Base-by-base conservation (phyloP, 768 basidiomycete species). In the Boletus coccyginus region DNA sequence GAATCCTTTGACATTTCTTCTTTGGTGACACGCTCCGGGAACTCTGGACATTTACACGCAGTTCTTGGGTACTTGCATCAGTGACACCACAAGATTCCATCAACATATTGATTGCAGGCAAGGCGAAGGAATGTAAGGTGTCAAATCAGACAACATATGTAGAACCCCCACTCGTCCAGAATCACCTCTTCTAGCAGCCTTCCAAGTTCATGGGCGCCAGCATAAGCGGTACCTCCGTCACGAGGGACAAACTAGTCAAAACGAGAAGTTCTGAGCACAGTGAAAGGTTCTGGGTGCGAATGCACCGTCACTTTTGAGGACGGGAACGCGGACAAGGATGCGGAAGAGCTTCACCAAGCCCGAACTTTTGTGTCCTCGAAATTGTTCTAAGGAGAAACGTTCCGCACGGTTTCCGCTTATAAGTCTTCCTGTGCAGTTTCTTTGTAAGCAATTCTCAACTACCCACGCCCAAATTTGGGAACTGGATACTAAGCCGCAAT, bases 271-370 rank as follows among this genome's bases (percentile, higher is more conserved):
- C 62, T 63, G 58, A 58, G 71, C 61, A 67, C 59, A 64, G 61
- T 62, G 65, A 65, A 71, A 65, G 61, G 72, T 46, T 74, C 74
- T 62, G 69, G 64, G 61, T 69, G 65, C 52, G 36, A 64, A 35
- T 57, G 69, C 69, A 70, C 75, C 73, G 55, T 84, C 66, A 59
- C 39, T 91, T 81, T 90, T 79, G 88, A 81, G 83, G 87, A 91
- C 89, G 88, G 89, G 89, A 91, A 93, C 91, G 91, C 91, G 91
- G 87, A 83, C 90, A 83, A 84, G 89, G 84, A 91, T 82, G 82
- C 85, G 87, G 86, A 82, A 80, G 74, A 81, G 82, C 84, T 87
- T 78, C 70, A 75, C 87, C 90, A 70, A 80, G 91, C 82, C 88
- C 91, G 91, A 93, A 92, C 91, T 93, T 90, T 89, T 82, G 70